Evolutionary conservation across 768 basidiomycete species (phyloP).

Genomic region (Mycena chlorophos): DNA sequence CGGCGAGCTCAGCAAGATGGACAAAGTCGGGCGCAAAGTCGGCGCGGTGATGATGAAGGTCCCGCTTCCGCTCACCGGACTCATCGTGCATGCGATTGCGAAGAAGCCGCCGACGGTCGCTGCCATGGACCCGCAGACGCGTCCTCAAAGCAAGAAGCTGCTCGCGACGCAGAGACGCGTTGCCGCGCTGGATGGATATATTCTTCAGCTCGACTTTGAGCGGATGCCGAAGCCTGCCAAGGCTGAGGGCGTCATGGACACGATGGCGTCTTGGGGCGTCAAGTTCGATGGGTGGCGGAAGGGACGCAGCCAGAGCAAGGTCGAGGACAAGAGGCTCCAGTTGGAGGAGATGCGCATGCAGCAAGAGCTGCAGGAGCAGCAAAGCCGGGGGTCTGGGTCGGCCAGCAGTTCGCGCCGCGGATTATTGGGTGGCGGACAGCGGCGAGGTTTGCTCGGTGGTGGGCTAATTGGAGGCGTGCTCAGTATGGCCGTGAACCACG

Average conservation of each 20-base stretch:
- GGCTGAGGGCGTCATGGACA: conserved; percentile 27
- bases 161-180: conserved; percentile 22
- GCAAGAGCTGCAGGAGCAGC: neutral
- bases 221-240: conserved; percentile 25
- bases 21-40: conserved; percentile 21
- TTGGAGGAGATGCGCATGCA: conserved; percentile 11
- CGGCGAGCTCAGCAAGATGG: conserved; percentile 4
- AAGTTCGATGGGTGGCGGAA: conserved; percentile 21
- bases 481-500: neutral
- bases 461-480: neutral
- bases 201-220: conserved; percentile 21
- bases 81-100: conserved; percentile 23
- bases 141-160: conserved; percentile 5
- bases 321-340: conserved; percentile 19
- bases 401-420: conserved; percentile 5
- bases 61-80: conserved; percentile 16
- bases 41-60: conserved; percentile 17
- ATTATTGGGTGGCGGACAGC: neutral
- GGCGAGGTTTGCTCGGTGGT: neutral
- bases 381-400: neutral
- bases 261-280: conserved; percentile 23
- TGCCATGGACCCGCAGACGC: conserved; percentile 7
- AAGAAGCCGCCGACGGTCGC: conserved; percentile 16
- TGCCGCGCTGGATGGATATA: conserved; percentile 20
- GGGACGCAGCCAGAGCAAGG: conserved; percentile 21